Base-by-base conservation (phyloP, 2,329 filamentous ascomycete genomes). In the Pyrenophora graminea region DNA sequence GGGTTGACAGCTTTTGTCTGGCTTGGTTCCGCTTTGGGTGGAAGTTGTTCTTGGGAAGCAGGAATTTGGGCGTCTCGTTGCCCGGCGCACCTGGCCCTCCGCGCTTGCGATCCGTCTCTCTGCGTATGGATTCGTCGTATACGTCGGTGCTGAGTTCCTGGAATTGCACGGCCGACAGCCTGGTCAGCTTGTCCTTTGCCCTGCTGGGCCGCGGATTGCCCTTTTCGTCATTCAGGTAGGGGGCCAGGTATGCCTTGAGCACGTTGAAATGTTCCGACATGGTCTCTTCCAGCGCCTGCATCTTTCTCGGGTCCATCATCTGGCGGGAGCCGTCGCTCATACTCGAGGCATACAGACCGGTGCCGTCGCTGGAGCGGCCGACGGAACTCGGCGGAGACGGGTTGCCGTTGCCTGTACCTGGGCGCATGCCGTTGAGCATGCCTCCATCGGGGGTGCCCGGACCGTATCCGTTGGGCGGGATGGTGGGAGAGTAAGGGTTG, bases 11-110 rank as follows among this genome's bases (percentile, higher is more conserved):
- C 73, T 96, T 95, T 74, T 97, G 91, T 34, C 94, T 85, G n/a
- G 94, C 94, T 73, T 97, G 92, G 70, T 99, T 99, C 57, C 94
- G 88, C 76, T 97, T 99, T 2, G 92, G 91, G 73, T 99, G 94
- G 75, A 97, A 97, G 58, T 86, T 88, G 59, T 87, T 83, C 71
- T 93, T 91, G n/a, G 94, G 90, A 19, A 90, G 78, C 5, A 99
- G 82, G 69, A 86, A 95, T 10, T 72, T 82, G 72, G 64, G 77
- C 59, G 66, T 74, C 40, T 70, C 64, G 62, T 73, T 77, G 39
- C 74, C 73, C 25, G 77, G 77, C 39, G 81, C 81, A 44, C 81
- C 67, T 18, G 70, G 70, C n/a, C 76, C 76, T 25, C 76, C 73
- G 43, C 73, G 69, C 51, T 71, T 69, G 32, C 77, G 74, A 44